Evolutionary conservation across 768 basidiomycete genomes (phyloP).

Genomic region (Phylloporus sp.): DNA sequence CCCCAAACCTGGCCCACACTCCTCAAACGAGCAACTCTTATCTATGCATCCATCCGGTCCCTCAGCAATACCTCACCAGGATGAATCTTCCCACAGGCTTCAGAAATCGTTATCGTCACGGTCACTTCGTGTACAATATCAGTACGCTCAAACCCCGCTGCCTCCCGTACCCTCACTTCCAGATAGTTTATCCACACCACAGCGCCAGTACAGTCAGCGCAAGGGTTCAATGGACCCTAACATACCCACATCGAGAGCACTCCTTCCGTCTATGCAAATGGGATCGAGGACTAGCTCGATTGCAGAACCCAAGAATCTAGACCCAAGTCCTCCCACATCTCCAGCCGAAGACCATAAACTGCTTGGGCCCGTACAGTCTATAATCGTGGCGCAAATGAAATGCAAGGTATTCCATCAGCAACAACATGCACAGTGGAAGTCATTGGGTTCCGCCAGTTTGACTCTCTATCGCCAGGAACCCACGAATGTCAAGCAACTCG

Average conservation of each 20-base stretch:
- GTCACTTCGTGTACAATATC: slow-evolving; percentile 52
- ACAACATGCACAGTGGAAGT: slow-evolving; percentile 97
- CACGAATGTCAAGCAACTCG: slow-evolving; percentile 91
- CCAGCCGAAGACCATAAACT: slow-evolving; percentile 56
- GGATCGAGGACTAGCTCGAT: slow-evolving; percentile 49
- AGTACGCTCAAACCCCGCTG: slow-evolving; percentile 32
- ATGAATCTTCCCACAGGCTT: slow-evolving; percentile 36
- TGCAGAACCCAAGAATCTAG: slow-evolving; percentile 49
- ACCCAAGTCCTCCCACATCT: slow-evolving; percentile 81
- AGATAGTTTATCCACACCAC: slow-evolving; percentile 30
- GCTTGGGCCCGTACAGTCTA: slow-evolving; percentile 66
- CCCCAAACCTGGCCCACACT: slow-evolving; percentile 14
- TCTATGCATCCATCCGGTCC: slow-evolving; percentile 11
- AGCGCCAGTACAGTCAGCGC: slow-evolving; percentile 19
- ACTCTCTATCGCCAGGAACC: slow-evolving; percentile 83
- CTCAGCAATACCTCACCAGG: slow-evolving; percentile 32
- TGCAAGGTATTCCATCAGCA: slow-evolving; percentile 98
- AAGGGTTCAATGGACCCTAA: slow-evolving; percentile 17
- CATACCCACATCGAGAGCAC: slow-evolving; percentile 44
- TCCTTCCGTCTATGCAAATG: slow-evolving; percentile 61
- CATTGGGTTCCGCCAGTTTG: slow-evolving; percentile 80
- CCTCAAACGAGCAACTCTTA: slow-evolving; percentile 9
- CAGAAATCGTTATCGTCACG: slow-evolving; percentile 55
- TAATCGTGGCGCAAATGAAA: slow-evolving; percentile 87
- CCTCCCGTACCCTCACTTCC: slow-evolving; percentile 39